Base-by-base conservation (phyloP, 495 filamentous ascomycete species). In the Penicillium simplicissimum region DNA sequence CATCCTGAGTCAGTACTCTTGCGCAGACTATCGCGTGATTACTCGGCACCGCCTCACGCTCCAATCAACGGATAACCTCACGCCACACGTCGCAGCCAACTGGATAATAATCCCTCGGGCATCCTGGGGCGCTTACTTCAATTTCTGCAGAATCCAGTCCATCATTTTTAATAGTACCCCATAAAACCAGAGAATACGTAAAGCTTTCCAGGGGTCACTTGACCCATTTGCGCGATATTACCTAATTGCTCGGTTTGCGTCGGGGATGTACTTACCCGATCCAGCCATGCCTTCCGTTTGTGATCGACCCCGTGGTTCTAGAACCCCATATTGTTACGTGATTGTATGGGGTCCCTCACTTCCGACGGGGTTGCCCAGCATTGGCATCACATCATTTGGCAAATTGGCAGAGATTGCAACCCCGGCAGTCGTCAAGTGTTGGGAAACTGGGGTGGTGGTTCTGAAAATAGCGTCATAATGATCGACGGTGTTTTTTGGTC, bases 381-480 rank as follows among this genome's bases (percentile, higher is more conserved):
- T 48, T 52, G 25, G n/a, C 23, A 45, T 43, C n/a, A 37, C 25
- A 43, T 45, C 55, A 57, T 36, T n/a, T 52, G 47, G 13, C 23
- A 51, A 4, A 31, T n/a, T 52, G 47, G 13, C 23, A 51, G 28
- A 31, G 28, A 31, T 31, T 31, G 28, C 28, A 31, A 4, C 6
- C 2, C 6, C 3, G 6, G 28, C 2, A 2, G 28, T 31, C 28
- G 28, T 31, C 6, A 38, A 37, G 14, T 33, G 49, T 53, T 33
- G 49, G 21, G 21, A 35, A 35, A n/a, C 3, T n/a, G 14, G 33
- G 11, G 45, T 38, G n/a, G 13, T 17, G 45, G 23, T 31, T 58
- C 14, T 52, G 21, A 6, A 37, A 61, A 65, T 65, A 62, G 63
- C 59, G 59, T 65, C 59, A 65, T 65, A 31, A 61, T 58, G 63